Evolutionary conservation across 2,329 filamentous ascomycete genomes (phyloP).

Genomic region (Lecanicillium sp.): DNA sequence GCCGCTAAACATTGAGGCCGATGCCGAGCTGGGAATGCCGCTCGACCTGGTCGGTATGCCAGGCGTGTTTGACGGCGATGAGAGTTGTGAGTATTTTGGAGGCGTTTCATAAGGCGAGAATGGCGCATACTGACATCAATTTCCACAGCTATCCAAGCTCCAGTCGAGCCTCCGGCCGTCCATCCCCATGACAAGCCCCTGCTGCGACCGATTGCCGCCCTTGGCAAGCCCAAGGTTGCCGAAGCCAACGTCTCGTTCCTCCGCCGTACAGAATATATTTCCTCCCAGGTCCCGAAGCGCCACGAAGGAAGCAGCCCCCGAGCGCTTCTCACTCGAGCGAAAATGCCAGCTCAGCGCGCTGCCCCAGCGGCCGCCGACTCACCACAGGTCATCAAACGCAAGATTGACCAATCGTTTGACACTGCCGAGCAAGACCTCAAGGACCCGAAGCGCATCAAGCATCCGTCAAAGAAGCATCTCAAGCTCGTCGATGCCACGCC

Average conservation of each 20-base stretch:
- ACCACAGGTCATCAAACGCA: constrained; percentile 58
- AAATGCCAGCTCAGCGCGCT: constrained; percentile 33
- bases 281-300: constrained; percentile 47
- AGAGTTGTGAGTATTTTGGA: constrained; percentile 59
- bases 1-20: constrained; percentile 90
- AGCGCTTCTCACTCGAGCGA: constrained; percentile 24
- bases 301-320: constrained; percentile 34
- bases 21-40: constrained; percentile 96
- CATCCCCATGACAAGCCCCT: constrained; percentile 81
- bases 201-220: constrained; percentile 70
- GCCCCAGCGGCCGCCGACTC: constrained; percentile 53
- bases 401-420: constrained; percentile 56
- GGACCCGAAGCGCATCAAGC: constrained; percentile 44
- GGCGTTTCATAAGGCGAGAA: constrained; percentile 9
- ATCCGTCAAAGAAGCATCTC: constrained; percentile 50
- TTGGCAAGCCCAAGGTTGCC: constrained; percentile 74
- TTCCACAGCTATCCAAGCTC: constrained; percentile 69
- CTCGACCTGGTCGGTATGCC: constrained; percentile 92
- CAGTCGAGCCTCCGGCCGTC: constrained; percentile 59
- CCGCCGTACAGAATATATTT: constrained; percentile 92
- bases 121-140: too few species aligned
- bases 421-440: constrained; percentile 44
- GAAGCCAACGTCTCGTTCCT: constrained; percentile 85
- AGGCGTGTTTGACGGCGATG: constrained; percentile 89
- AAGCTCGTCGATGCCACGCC: constrained; percentile 52